These are phyloP conservation scores for Aspergillus homomorphus DNA, from an alignment of 495 filamentous ascomycete species.

Conservation along the genomic window DNA sequence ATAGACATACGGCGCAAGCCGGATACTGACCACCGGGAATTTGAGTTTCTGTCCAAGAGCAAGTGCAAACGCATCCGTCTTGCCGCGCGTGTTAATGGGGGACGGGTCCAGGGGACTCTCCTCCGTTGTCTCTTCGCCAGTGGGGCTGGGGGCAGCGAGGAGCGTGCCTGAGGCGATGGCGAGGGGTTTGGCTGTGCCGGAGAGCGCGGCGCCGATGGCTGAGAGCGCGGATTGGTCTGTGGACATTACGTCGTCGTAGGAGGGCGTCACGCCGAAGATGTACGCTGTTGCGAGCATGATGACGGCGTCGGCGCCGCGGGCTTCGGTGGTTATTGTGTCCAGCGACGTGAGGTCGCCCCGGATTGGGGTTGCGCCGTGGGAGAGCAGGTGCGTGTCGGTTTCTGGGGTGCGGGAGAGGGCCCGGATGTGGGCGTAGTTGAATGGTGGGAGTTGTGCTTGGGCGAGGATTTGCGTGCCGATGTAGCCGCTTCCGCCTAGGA, in stretches of 20 bases:
- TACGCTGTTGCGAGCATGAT: conserved; percentile 48
- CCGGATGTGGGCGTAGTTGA: conserved; percentile 36
- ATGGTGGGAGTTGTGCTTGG: conserved; percentile 36
- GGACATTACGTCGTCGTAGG: conserved; percentile 21
- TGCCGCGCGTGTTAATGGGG: conserved; percentile 23
- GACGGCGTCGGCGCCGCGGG: conserved; percentile 36
- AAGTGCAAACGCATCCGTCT: conserved; percentile 27
- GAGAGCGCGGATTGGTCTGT: conserved; percentile 36
- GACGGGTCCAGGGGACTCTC: conserved; percentile 11
- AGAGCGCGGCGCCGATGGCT: conserved; percentile 34
- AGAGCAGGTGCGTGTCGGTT: conserved; percentile 25
- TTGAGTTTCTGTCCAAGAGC: conserved; percentile 25
- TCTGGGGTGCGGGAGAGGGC: conserved; percentile 41
- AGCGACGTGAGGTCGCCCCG: conserved; percentile 38
- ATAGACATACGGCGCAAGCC: conserved; percentile 43
- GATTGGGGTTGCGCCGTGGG: conserved; percentile 30
- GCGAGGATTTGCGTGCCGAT: conserved; percentile 27
- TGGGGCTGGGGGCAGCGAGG: conserved; percentile 18
- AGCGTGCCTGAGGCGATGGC: conserved; percentile 45
- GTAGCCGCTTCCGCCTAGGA: conserved; percentile 49
- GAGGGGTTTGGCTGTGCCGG: conserved; percentile 34
- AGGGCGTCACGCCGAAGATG: conserved; percentile 35
- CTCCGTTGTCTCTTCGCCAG: conserved; percentile 36
- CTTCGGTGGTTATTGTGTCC: conserved; percentile 33
- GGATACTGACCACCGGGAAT: conserved; percentile 34